Percentiles rank a stretch among this genome's conserved stretches.
Conservation (phyloP, 202 grass and related monocot species). For the Bolboschoenoplectus hybrid region DNA sequence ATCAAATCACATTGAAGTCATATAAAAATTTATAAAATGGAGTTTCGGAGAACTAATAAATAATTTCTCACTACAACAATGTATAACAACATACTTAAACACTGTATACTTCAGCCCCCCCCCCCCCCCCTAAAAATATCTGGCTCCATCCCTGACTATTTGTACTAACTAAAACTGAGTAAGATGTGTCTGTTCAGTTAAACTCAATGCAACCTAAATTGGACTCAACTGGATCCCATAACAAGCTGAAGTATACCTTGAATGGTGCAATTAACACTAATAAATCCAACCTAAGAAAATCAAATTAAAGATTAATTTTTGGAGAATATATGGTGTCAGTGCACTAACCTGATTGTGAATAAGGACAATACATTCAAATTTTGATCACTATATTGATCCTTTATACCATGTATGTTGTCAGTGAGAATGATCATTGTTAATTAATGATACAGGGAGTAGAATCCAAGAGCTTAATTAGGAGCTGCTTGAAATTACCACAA, state of each 20-base stretch:
- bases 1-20: background rate
- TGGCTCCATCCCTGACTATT: background rate
- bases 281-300: background rate
- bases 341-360: background rate
- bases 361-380: background rate
- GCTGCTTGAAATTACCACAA: slow-evolving; percentile 61
- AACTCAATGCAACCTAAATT: background rate
- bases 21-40: background rate
- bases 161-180: background rate
- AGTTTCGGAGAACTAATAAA: background rate
- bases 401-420: background rate
- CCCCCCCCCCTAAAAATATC: background rate
- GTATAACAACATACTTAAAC: background rate
- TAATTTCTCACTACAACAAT: background rate
- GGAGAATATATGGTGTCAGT: background rate
- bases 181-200: background rate
- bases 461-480: slow-evolving; percentile 65
- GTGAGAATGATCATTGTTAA: slow-evolving; percentile 2
- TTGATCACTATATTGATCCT: background rate
- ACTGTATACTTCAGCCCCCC: too few species aligned
- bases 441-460: slow-evolving; percentile 66
- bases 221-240: background rate
- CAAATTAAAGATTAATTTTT: background rate
- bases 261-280: background rate
- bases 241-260: slow-evolving; percentile 7